Conservation (phyloP, 108 stramenopile species). For the Stephanodiscus minutulus region DNA sequence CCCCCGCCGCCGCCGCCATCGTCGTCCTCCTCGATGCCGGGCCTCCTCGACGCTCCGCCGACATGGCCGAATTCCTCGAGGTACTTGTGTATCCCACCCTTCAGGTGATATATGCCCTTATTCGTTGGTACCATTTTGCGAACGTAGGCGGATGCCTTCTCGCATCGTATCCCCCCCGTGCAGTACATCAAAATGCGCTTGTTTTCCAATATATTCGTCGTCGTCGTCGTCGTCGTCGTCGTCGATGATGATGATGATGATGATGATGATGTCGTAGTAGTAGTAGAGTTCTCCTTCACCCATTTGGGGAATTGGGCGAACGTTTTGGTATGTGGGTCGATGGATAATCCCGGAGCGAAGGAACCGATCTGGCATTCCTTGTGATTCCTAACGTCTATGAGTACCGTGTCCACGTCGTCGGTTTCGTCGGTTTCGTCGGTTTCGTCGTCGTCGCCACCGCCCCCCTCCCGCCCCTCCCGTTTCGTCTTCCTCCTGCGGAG, state of each 20-base stretch:
- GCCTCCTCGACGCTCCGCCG: not conserved
- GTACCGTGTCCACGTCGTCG: conserved; percentile 56
- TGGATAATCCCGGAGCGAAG: conserved; percentile 48
- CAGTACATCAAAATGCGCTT: conserved; percentile 86
- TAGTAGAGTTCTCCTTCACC: conserved; percentile 40
- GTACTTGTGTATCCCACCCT: conserved; percentile 90
- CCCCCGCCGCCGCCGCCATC: not conserved
- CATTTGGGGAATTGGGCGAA: conserved; percentile 51
- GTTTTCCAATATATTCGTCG: conserved; percentile 31
- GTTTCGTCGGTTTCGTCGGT: conserved; percentile 17
- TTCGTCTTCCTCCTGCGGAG: conserved; percentile 9
- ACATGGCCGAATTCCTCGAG: conserved; percentile 65
- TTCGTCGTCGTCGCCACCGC: conserved; percentile 6
- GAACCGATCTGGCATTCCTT: conserved; percentile 82
- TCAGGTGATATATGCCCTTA: conserved; percentile 65
- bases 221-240: no score
- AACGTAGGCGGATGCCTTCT: conserved; percentile 86
- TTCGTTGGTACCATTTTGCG: conserved; percentile 55
- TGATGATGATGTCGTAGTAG: no score
- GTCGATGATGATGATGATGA: no score
- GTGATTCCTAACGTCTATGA: conserved; percentile 84
- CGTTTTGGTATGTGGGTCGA: conserved; percentile 54
- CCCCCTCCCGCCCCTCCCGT: no score
- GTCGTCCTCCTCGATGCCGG: not conserved
- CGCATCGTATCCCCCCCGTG: conserved; percentile 95